These are phyloP conservation scores for Parafenestella ontariensis DNA, from an alignment of 2,329 filamentous ascomycete species.

Conservation along the genomic window DNA sequence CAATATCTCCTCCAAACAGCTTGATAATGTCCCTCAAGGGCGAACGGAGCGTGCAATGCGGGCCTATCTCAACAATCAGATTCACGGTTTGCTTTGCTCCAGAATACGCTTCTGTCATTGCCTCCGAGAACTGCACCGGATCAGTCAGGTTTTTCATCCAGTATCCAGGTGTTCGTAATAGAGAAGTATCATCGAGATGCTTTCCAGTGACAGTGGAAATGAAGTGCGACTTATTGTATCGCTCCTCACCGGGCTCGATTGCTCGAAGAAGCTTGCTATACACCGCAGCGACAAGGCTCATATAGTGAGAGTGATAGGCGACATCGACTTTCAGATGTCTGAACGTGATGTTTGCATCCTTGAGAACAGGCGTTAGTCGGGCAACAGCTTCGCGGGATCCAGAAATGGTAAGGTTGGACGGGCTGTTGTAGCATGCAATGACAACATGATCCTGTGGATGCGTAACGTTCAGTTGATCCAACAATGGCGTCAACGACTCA, in stretches of 20 bases:
- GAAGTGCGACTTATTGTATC: not conserved
- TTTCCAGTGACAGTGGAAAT: slow-evolving; percentile 17
- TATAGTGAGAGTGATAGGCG: slow-evolving; percentile 57
- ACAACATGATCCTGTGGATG: slow-evolving; percentile 7
- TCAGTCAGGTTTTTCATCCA: slow-evolving; percentile 24
- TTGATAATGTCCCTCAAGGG: slow-evolving; percentile 16
- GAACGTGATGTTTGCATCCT: slow-evolving; percentile 48
- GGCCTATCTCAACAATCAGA: slow-evolving; percentile 26
- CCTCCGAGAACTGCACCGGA: slow-evolving; percentile 19
- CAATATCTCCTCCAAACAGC: not conserved
- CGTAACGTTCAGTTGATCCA: slow-evolving; percentile 8
- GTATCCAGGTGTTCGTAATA: slow-evolving; percentile 15
- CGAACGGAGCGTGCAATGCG: slow-evolving; percentile 20
- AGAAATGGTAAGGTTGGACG: slow-evolving; percentile 29
- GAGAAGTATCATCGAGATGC: not conserved
- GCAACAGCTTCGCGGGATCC: slow-evolving; percentile 42
- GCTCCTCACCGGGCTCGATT: slow-evolving; percentile 4
- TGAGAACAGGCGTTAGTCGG: slow-evolving; percentile 37
- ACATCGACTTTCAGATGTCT: slow-evolving; percentile 49
- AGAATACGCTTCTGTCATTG: slow-evolving; percentile 24
- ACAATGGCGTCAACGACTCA: slow-evolving; percentile 3
- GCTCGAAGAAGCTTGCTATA: slow-evolving; percentile 17
- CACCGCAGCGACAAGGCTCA: slow-evolving; percentile 33
- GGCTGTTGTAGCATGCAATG: slow-evolving; percentile 46
- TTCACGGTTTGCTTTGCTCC: not conserved